Evolutionary conservation across 73 alveolate species (phyloP).

Genomic region (Paramecium primaurelia): DNA sequence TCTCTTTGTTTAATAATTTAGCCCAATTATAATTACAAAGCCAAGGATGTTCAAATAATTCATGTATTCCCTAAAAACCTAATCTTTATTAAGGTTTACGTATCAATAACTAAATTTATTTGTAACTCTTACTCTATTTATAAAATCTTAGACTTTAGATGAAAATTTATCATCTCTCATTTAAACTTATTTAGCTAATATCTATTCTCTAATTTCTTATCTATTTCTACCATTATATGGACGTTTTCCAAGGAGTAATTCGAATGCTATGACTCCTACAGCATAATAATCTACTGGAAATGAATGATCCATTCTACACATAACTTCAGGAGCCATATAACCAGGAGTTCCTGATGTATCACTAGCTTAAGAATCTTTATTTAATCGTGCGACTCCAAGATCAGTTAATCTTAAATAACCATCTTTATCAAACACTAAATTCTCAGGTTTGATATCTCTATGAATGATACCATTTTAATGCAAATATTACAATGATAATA

Average conservation of each 20-base stretch:
- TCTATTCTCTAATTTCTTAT: constrained; percentile 75
- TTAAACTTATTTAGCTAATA: constrained; percentile 69
- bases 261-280: constrained; percentile 77
- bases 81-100: constrained; percentile 85
- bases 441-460: constrained; percentile 76
- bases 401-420: constrained; percentile 75
- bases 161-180: constrained; percentile 83
- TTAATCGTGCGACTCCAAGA: constrained; percentile 76
- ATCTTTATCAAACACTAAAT: constrained; percentile 71
- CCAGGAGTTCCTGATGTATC: constrained; percentile 93
- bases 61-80: constrained; percentile 82
- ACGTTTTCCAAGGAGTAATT: constrained; percentile 71
- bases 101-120: constrained; percentile 49
- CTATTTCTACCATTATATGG: constrained; percentile 87
- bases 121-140: constrained; percentile 72
- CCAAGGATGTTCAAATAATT: constrained; percentile 83
- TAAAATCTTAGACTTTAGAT: constrained; percentile 85
- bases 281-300: constrained; percentile 74
- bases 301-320: constrained; percentile 65
- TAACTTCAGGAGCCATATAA: constrained; percentile 80
- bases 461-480: constrained; percentile 71
- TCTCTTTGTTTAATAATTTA: constrained; percentile 28
- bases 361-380: constrained; percentile 65
- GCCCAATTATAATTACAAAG: constrained; percentile 82
- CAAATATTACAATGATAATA: constrained; percentile 60